These are phyloP conservation scores for Cordyceps fumosorosea DNA, from an alignment of 2,329 filamentous ascomycete genomes.

Conservation along the genomic window DNA sequence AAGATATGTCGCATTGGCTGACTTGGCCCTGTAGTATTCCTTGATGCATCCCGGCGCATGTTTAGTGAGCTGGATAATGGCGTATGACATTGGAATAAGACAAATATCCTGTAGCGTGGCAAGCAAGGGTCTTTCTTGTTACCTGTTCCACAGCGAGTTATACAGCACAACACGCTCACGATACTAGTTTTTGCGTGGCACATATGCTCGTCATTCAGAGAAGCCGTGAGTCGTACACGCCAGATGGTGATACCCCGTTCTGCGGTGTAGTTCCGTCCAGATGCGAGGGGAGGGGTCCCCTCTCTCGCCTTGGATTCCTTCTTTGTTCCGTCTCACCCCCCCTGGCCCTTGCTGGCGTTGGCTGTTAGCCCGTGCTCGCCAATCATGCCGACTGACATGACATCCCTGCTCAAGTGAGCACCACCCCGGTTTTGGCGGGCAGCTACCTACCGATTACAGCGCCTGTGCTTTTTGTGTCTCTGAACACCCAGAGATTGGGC, in stretches of 20 bases:
- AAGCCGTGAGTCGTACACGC: background rate
- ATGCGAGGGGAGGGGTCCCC: background rate
- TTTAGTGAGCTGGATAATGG: too few relatives aligned
- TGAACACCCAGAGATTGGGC: background rate
- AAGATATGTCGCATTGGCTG: background rate
- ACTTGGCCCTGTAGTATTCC: background rate
- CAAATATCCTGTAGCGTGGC: too few relatives aligned
- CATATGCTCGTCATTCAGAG: background rate
- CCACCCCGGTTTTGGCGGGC: background rate
- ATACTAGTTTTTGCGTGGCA: background rate
- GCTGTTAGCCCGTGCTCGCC: background rate
- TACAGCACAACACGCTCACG: background rate
- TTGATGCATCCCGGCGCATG: background rate
- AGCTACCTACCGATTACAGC: background rate
- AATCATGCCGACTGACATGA: background rate
- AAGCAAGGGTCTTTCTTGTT: background rate
- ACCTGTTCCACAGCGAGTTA: background rate
- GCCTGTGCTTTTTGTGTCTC: background rate
- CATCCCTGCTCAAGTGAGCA: background rate
- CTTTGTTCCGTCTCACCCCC: background rate
- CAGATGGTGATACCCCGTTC: background rate
- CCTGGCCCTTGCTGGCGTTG: background rate
- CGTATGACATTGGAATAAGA: too few relatives aligned
- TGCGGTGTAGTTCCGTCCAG: background rate
- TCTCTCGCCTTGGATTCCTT: background rate